Evolutionary conservation across 2,329 filamentous ascomycete species (phyloP).

Genomic region (Colletotrichum sp.): DNA sequence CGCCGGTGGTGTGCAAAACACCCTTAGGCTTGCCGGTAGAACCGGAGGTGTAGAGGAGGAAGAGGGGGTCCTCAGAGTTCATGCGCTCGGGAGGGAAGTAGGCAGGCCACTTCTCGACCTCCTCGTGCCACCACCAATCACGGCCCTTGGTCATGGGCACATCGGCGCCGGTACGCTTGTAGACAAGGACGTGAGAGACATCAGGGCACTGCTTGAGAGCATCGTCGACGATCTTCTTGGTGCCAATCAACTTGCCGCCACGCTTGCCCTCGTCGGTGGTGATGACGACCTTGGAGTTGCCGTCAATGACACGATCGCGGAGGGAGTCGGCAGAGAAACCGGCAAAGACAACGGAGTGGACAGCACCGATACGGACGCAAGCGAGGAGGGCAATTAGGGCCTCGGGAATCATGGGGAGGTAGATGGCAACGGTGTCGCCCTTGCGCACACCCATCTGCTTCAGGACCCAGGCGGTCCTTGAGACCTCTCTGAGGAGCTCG

Average conservation of each 20-base stretch:
- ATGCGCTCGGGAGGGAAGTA: slow-evolving; percentile 91
- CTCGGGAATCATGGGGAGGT: slow-evolving; percentile 98
- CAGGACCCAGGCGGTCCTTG: slow-evolving; percentile 82
- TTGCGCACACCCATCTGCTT: slow-evolving; percentile 97
- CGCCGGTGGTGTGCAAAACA: slow-evolving; percentile 95
- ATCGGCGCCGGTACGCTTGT: slow-evolving; percentile 92
- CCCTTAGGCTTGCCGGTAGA: slow-evolving; percentile 99
- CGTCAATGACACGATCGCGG: slow-evolving; percentile 92
- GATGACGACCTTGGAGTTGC: slow-evolving; percentile 90
- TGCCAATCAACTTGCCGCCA: slow-evolving; percentile 95
- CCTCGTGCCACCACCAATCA: slow-evolving; percentile 98
- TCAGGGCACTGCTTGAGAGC: slow-evolving; percentile 95
- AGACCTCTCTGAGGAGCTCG: slow-evolving; percentile 92
- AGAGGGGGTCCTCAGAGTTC: slow-evolving; percentile 93
- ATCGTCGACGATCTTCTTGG: slow-evolving; percentile 99
- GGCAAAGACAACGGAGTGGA: slow-evolving; percentile 97
- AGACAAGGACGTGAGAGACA: slow-evolving; percentile 85
- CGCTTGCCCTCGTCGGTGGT: slow-evolving; percentile 98
- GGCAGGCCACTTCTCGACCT: slow-evolving; percentile 93
- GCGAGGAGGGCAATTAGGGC: slow-evolving; percentile 90
- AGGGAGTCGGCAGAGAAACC: slow-evolving; percentile 97
- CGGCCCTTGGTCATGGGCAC: slow-evolving; percentile 89
- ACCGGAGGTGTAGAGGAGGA: slow-evolving; percentile 96
- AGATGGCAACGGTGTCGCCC: slow-evolving; percentile 96
- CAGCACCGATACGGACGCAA: slow-evolving; percentile 87